These are phyloP conservation scores for Citrus sp. DNA, from an alignment of 345 rosid genomes.

Conservation along the genomic window DNA sequence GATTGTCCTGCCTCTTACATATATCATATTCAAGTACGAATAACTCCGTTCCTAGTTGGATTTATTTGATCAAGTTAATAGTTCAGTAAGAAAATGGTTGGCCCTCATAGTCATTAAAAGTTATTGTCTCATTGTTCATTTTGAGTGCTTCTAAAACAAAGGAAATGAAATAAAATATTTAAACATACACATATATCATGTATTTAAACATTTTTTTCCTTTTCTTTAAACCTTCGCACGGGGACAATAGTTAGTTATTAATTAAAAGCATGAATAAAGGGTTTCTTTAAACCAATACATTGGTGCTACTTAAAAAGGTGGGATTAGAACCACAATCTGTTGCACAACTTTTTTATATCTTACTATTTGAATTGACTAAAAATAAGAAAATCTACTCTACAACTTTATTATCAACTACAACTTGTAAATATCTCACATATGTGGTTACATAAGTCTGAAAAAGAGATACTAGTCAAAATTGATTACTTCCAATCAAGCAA, in stretches of 20 bases:
- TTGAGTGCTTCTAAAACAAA: background rate
- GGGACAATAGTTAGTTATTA: too few species aligned
- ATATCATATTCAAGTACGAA: background rate
- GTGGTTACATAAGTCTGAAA: background rate
- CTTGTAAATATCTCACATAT: background rate
- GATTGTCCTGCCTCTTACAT: conserved; percentile 37
- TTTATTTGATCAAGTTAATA: background rate
- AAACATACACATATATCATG: background rate
- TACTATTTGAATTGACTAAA: too few species aligned
- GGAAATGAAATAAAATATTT: background rate
- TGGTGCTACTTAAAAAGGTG: too few species aligned
- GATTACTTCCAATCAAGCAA: background rate
- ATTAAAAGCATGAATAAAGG: too few species aligned
- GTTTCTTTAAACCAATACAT: too few species aligned
- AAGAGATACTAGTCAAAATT: background rate
- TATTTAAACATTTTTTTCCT: too few species aligned
- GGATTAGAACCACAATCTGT: too few species aligned
- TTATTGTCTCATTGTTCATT: too few species aligned
- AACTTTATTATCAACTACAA: background rate
- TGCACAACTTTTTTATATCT: too few species aligned
- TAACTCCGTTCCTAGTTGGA: background rate
- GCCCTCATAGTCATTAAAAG: too few species aligned
- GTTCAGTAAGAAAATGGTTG: background rate
- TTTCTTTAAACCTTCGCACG: too few species aligned
- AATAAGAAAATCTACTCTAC: background rate